These are phyloP conservation scores for Hymenoscyphus albidus DNA, from an alignment of 2,329 filamentous ascomycete species.

Conservation along the genomic window DNA sequence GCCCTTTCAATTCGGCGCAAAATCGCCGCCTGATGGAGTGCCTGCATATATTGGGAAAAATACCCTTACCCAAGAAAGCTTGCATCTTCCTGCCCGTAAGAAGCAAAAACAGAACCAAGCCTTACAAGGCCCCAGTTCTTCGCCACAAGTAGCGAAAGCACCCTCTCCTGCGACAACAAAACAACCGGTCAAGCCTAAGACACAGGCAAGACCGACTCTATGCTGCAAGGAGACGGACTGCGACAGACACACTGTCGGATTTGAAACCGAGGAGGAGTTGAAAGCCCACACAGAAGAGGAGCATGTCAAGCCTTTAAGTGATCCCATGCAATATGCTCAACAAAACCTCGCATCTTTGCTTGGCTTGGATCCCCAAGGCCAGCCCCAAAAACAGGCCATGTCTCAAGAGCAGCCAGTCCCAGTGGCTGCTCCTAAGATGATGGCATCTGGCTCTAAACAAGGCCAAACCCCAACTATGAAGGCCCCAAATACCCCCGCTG, in stretches of 20 bases:
- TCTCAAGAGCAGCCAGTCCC: constrained; percentile 25
- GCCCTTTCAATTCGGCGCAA: constrained; percentile 51
- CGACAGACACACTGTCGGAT: constrained; percentile 47
- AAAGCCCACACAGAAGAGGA: constrained; percentile 55
- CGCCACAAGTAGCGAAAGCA: constrained; percentile 30
- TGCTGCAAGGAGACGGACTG: constrained; percentile 53
- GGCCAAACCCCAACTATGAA: constrained; percentile 44
- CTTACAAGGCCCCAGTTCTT: constrained; percentile 35
- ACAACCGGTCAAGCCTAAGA: constrained; percentile 25
- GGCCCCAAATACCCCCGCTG: constrained; percentile 31
- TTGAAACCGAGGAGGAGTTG: constrained; percentile 51
- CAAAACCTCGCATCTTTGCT: constrained; percentile 48
- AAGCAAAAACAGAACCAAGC: constrained; percentile 48
- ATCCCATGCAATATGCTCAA: constrained; percentile 51
- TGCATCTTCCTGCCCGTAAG: constrained; percentile 50
- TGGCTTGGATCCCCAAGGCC: constrained; percentile 51
- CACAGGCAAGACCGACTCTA: constrained; percentile 26
- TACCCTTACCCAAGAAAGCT: constrained; percentile 48
- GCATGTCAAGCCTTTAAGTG: constrained; percentile 51
- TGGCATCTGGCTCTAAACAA: constrained; percentile 28
- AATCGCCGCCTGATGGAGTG: constrained; percentile 51
- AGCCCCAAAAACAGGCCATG: constrained; percentile 19
- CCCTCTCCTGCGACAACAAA: constrained; percentile 31
- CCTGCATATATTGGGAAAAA: constrained; percentile 46
- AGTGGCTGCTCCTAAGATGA: constrained; percentile 37